Evolutionary conservation across 208 protist species (phyloP), one percentile per base, ranked within the genome.

Genomic region (Herpetomonas muscarum): DNA sequence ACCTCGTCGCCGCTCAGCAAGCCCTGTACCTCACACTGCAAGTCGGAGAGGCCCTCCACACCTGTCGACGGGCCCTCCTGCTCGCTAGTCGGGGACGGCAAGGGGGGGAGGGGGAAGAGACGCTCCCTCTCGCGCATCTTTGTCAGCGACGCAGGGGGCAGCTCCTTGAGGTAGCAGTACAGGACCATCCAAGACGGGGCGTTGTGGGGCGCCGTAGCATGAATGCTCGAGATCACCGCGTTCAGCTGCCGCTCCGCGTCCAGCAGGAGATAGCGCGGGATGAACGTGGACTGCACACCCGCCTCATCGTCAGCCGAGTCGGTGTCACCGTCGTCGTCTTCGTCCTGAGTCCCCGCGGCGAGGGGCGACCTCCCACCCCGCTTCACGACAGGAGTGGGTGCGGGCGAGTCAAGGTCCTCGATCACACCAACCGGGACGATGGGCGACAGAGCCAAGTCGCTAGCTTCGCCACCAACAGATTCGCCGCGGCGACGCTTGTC

Each of bases 91-190:
- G n/a, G n/a, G 34, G 34, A 36, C 3, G 34, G 24, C 7, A 64
- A 64, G 1, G 21, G 12, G 0, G 61, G 30, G 3, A 44, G 47
- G 1, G 55, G 44, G 10, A 51, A 52, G 22, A 71, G 62, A 13
- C 50, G 51, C n/a, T 60, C 30, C n/a, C 67, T 57, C 31, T 41
- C 13, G n/a, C 39, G 39, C 48, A 79, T 32, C 2, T 25, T 13
- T 19, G 10, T 21, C 1, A 59, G 59, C 21, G 59, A 58, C 9
- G 42, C 0, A 24, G 25, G 2, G n/a, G 73, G 73, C 24, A 78
- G n/a, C 30, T 78, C 54, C 1, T 65, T 64, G n/a, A 81, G 66
- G 42, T 79, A 75, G 3, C 32, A 31, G 57, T 85, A 85, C 17
- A 85, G 50, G 9, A 30, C 31, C 74, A 81, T 79, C 78, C 74